A percentile compares a stretch with the other conserved stretches of the same genome.
phyloP scores from a whole-genome alignment of 2,329 filamentous ascomycete genomes.

The Xylaria sp. region DNA sequence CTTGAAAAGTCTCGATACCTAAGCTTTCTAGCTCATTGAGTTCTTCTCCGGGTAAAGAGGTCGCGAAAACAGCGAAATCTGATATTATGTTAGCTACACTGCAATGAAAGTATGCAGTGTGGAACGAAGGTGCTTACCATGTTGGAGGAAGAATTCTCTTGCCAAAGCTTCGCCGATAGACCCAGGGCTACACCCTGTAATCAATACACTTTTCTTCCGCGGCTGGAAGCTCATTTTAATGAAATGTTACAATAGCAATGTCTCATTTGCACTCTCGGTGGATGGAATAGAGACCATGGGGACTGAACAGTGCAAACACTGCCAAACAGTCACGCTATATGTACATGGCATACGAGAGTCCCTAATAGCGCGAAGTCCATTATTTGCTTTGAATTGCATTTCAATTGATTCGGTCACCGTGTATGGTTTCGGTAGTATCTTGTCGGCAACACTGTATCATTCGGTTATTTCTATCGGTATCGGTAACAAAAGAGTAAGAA shows the following conservation, averaged over 20 bases:
- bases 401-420: not conserved
- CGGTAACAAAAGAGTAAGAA: constrained; percentile 27
- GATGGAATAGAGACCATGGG: not conserved
- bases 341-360: not conserved
- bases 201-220: constrained; percentile 26
- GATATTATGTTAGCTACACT: constrained; percentile 6
- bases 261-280: not conserved
- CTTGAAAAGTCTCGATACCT: constrained; percentile 21
- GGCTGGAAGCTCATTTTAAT: constrained; percentile 22
- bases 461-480: constrained; percentile 33
- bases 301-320: not conserved
- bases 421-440: not conserved
- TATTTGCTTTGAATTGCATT: not conserved
- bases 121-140: constrained; percentile 8
- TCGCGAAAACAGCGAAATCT: constrained; percentile 28
- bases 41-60: constrained; percentile 29
- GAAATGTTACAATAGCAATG: not conserved
- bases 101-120: not conserved
- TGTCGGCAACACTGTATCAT: constrained; percentile 2
- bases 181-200: constrained; percentile 34
- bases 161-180: constrained; percentile 35
- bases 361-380: not conserved
- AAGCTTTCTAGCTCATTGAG: constrained; percentile 25
- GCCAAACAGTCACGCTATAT: constrained; percentile 16
- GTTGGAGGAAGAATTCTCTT: constrained; percentile 31